Evolutionary conservation across 2,329 filamentous ascomycete genomes (phyloP), one percentile per base, ranked within the genome.

Genomic region (Tolypocladium sp.): DNA sequence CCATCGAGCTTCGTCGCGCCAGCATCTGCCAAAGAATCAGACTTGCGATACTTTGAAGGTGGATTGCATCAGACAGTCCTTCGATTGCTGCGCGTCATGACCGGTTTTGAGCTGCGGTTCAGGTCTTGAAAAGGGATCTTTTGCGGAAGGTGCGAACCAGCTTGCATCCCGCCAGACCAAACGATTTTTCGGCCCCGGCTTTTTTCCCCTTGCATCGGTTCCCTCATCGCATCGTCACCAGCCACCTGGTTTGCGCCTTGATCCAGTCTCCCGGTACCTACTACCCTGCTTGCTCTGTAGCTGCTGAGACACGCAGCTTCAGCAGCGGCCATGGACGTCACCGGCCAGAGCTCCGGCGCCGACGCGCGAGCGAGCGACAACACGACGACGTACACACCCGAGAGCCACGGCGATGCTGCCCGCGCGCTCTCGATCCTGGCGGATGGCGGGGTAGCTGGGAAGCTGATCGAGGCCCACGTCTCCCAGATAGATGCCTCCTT

Each of bases 401-500:
- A 55, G 40, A 57, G 42, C 54, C 61, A 64, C 33, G 54, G 27
- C 51, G 53, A 60, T 57, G 56, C 59, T 30, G 55, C 22, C 9
- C 53, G 57, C n/a, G 61, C 60, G 41, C 53, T 64, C 22, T 54
- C 61, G 7, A 25, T 64, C 41, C 57, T 64, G 51, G 51, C 59
- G 3, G 52, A 62, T 30, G 40, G 59, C 57, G 46, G 57, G 17
- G 55, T 56, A 4, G 61, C 63, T 2, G 46, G 51, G 27, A 22
- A 33, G n/a, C 55, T 64, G 38, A 62, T 64, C 20, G 27, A 59
- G 8, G 52, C 57, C 12, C 58, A 53, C 38, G 51, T 62, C 42
- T 44, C 38, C 10, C 37, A 60, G 1, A 46, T 63, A 35, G n/a
- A 25, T 10, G 52, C 33, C 30, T 44, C 41, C 22, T 51, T 42